phyloP scores from a whole-genome alignment of 2,329 filamentous ascomycete genomes.

The Hirsutella rhossiliensis region DNA sequence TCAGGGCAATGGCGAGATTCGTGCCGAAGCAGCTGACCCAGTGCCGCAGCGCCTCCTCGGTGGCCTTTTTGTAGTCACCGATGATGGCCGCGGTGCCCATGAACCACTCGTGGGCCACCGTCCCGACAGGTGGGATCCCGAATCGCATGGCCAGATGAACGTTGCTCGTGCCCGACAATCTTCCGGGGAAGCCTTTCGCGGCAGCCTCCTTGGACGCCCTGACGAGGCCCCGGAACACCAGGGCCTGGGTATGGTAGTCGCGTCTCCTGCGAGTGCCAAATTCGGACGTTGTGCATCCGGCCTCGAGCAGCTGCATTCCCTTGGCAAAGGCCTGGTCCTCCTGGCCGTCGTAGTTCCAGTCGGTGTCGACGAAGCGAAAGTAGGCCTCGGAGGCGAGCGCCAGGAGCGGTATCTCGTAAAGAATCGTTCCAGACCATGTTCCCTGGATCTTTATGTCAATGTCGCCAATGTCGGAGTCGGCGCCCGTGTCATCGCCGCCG shows the following conservation, averaged over 20 bases:
- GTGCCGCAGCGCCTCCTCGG: constrained; percentile 71
- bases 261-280: constrained; percentile 83
- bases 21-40: constrained; percentile 88
- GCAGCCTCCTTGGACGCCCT: constrained; percentile 62
- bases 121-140: constrained; percentile 72
- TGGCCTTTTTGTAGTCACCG: constrained; percentile 72
- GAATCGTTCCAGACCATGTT: constrained; percentile 85
- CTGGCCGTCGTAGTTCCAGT: constrained; percentile 84
- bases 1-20: constrained; percentile 77
- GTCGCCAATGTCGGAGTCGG: constrained; percentile 58
- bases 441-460: constrained; percentile 68
- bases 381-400: constrained; percentile 91
- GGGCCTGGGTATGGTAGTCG: constrained; percentile 88
- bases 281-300: constrained; percentile 82
- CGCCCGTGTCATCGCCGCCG: constrained; percentile 42
- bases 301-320: constrained; percentile 62
- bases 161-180: constrained; percentile 83
- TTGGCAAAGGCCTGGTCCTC: constrained; percentile 77
- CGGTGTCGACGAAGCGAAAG: constrained; percentile 89
- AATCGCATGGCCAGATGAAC: constrained; percentile 96
- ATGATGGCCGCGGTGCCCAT: constrained; percentile 95
- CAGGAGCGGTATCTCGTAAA: constrained; percentile 93
- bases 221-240: constrained; percentile 80
- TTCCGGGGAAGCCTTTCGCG: constrained; percentile 53
- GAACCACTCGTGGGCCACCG: constrained; percentile 94